Evolutionary conservation across 805 yeast genomes (phyloP).

Genomic region (Sugiyamaella mastotermitis): DNA sequence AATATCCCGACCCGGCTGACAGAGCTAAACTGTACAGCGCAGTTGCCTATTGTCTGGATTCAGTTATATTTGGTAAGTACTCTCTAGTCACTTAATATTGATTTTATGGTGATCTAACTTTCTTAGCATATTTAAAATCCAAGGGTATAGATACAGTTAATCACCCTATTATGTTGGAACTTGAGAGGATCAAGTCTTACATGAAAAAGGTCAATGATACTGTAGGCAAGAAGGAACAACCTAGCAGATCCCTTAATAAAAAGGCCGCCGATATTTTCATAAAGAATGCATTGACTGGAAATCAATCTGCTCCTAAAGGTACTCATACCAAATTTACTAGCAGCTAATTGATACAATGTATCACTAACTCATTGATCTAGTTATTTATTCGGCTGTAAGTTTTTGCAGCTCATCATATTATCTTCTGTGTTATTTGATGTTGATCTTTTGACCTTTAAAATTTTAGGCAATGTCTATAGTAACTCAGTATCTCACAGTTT

Average conservation of each 20-base stretch:
- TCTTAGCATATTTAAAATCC: conserved; percentile 40
- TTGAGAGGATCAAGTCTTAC: conserved; percentile 60
- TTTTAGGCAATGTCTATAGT: too few relatives aligned
- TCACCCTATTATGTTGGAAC: conserved; percentile 62
- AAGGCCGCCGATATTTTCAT: conserved; percentile 44
- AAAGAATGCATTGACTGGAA: conserved; percentile 31
- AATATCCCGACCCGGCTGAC: conserved; percentile 12
- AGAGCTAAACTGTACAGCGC: conserved; percentile 18
- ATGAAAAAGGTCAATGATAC: conserved; percentile 49
- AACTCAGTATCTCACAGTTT: too few relatives aligned
- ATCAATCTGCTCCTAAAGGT: too few relatives aligned
- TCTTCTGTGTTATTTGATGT: too few relatives aligned
- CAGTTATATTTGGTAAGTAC: conserved; percentile 20
- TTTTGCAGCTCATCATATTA: too few relatives aligned
- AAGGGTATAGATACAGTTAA: conserved; percentile 49
- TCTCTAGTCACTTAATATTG: neutral
- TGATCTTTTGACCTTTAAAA: too few relatives aligned
- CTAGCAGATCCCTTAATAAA: conserved; percentile 23
- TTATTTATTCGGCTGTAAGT: too few relatives aligned
- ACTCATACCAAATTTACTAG: too few relatives aligned
- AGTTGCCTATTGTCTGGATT: conserved; percentile 19
- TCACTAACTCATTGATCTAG: too few relatives aligned
- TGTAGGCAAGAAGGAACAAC: conserved; percentile 7
- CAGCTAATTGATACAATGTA: too few relatives aligned
- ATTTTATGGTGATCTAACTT: neutral